Conservation (phyloP, 2,329 filamentous ascomycete species). For the Aspergillus caelatus region DNA sequence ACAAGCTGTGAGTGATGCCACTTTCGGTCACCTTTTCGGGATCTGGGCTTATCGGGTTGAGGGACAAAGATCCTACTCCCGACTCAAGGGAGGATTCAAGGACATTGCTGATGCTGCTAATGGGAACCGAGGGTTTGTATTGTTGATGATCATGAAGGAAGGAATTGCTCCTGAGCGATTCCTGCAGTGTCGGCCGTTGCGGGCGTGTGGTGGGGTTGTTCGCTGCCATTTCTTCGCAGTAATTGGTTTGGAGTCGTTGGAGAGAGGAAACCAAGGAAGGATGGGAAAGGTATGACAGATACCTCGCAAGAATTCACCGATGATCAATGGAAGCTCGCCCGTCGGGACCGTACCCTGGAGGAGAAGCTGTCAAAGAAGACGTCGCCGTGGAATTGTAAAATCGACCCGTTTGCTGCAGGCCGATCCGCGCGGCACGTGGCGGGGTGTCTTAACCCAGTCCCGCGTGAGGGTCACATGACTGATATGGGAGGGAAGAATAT, state of each 20-base stretch:
- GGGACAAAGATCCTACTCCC: constrained; percentile 27
- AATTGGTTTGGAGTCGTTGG: background rate
- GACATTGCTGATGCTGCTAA: constrained; percentile 40
- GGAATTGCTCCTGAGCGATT: constrained; percentile 46
- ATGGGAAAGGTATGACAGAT: background rate
- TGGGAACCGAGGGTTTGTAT: constrained; percentile 44
- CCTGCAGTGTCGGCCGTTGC: constrained; percentile 46
- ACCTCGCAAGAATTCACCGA: constrained; percentile 5
- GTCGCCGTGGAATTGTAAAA: background rate
- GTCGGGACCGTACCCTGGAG: constrained; percentile 11
- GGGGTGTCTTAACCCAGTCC: constrained; percentile 5
- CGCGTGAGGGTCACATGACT: background rate
- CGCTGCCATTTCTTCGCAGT: constrained; percentile 31
- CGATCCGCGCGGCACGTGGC: constrained; percentile 18
- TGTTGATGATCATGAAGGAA: constrained; percentile 54
- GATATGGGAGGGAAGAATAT: background rate
- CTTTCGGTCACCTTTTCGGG: constrained; percentile 48
- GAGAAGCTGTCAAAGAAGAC: constrained; percentile 1
- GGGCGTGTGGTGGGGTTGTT: constrained; percentile 33
- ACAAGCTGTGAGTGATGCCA: constrained; percentile 51
- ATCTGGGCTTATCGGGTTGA: constrained; percentile 43
- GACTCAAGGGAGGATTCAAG: constrained; percentile 34
- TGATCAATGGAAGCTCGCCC: constrained; percentile 13
- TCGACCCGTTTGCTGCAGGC: constrained; percentile 8
- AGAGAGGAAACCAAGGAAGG: constrained; percentile 3